Evolutionary conservation across 2,329 filamentous ascomycete genomes (phyloP), one percentile per base, ranked within the genome.

Genomic region (Nemania diffusa): DNA sequence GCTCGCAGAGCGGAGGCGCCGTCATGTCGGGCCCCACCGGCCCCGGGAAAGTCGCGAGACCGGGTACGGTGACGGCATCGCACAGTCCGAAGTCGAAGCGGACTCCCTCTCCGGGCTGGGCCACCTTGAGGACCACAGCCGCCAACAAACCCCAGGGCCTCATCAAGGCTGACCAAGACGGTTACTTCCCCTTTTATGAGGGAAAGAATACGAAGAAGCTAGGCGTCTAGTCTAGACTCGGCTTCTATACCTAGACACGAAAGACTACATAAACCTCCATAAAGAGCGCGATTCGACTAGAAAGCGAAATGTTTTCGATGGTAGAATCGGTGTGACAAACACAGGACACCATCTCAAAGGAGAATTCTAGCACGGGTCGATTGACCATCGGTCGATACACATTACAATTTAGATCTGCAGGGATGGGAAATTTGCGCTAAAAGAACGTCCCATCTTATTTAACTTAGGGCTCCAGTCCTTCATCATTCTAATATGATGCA

Each of bases 71-170:
- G 22, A 67, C 66, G 27, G 69, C 71, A 17, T 70, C 73, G n/a
- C 73, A 74, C 60, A 79, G 74, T 34, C 74, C 76, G 0, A 70
- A 69, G 15, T 24, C 72, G 42, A 79, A 76, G 73, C 69, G 70
- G 7, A 66, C 68, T 15, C 64, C 74, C 3, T 81, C 83, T 3
- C 82, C 84, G 4, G 87, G 85, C 69, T 84, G 81, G 62, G 84
- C 83, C 1, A 80, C 82, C 56, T 79, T 81, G 1, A 81, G 85
- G 66, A 87, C 84, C 2, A 83, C 85, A 2, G 84, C 84, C 20
- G 5, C 3, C 27, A 72, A 62, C 24, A 72, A 73, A 55, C 70
- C 74, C 2, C 72, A 75, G 7, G 71, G 74, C 0, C 71, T 80
- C 29, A 77, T 75, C 3, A 73, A 71, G 40, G 53, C 81, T 2